Evolutionary conservation across 2,329 filamentous ascomycete genomes (phyloP).

Genomic region (Phaeoacremonium minimum): DNA sequence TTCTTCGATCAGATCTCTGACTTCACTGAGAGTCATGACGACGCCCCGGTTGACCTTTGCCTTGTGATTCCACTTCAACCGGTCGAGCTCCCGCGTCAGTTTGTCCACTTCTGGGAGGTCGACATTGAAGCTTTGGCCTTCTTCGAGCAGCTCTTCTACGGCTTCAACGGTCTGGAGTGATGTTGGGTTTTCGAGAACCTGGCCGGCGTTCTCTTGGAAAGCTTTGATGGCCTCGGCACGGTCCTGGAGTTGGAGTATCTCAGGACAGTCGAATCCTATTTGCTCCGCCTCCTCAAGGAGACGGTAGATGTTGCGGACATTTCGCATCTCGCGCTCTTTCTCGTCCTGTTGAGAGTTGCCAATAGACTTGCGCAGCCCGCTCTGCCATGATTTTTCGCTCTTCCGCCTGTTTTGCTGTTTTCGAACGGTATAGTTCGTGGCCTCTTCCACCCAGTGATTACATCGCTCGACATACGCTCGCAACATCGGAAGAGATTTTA

Average conservation of each 20-base stretch:
- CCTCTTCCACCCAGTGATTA: slow-evolving; percentile 97
- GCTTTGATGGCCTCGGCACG: slow-evolving; percentile 78
- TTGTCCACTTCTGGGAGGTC: slow-evolving; percentile 85
- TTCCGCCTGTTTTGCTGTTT: slow-evolving; percentile 98
- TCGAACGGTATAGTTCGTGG: slow-evolving; percentile 90
- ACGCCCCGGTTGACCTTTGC: slow-evolving; percentile 61
- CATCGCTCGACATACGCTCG: slow-evolving; percentile 91
- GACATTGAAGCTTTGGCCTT: slow-evolving; percentile 84
- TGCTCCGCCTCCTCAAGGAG: slow-evolving; percentile 79
- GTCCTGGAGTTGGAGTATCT: slow-evolving; percentile 82
- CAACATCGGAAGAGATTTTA: slow-evolving; percentile 77
- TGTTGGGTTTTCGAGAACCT: slow-evolving; percentile 63
- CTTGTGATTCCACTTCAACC: slow-evolving; percentile 84
- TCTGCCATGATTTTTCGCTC: slow-evolving; percentile 83
- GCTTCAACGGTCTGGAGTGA: slow-evolving; percentile 58
- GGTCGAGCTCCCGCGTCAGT: slow-evolving; percentile 74
- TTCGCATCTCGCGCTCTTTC: slow-evolving; percentile 85
- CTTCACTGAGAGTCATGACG: slow-evolving; percentile 71
- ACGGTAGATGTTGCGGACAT: slow-evolving; percentile 81
- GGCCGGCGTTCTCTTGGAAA: slow-evolving; percentile 74
- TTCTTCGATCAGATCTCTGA: slow-evolving; percentile 72
- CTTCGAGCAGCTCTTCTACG: slow-evolving; percentile 88
- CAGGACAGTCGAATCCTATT: slow-evolving; percentile 88
- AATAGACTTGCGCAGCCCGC: slow-evolving; percentile 66
- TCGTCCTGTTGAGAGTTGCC: slow-evolving; percentile 54